Percentiles rank a stretch among this genome's conserved stretches.
These are phyloP conservation scores for Geotrichum aggregatum DNA, from an alignment of 1,139 yeast genomes.

Conservation along the genomic window DNA sequence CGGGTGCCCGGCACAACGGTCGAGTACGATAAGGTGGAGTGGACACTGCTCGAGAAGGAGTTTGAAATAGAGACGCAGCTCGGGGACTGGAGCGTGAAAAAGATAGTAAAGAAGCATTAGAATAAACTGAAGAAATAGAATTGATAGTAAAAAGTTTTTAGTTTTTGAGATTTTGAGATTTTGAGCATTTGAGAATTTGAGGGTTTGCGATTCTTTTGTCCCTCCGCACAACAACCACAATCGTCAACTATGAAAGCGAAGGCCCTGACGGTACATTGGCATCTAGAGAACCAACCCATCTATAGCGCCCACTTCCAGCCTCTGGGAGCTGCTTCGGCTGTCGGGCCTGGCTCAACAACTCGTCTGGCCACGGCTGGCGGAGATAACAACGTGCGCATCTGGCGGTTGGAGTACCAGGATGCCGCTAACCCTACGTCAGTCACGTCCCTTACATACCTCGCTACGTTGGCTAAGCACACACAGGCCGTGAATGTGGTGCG, in stretches of 20 bases:
- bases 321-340: constrained; percentile 34
- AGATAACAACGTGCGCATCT: constrained; percentile 77
- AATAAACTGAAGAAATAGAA: too few relatives aligned
- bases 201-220: too few relatives aligned
- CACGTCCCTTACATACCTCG: constrained; percentile 49
- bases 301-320: constrained; percentile 82
- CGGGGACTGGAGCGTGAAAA: constrained; percentile 21
- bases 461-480: constrained; percentile 80
- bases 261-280: constrained; percentile 75
- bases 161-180: too few relatives aligned
- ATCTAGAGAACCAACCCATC: constrained; percentile 73
- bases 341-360: constrained; percentile 27
- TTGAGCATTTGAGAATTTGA: too few relatives aligned
- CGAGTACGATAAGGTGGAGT: constrained; percentile 21
- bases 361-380: constrained; percentile 91
- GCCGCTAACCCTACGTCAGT: constrained; percentile 36
- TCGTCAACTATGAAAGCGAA: constrained; percentile 56
- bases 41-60: constrained; percentile 18
- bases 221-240: background rate
- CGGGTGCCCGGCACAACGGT: constrained; percentile 19
- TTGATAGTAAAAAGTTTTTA: too few relatives aligned
- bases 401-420: constrained; percentile 39
- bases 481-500: constrained; percentile 93
- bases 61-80: constrained; percentile 14
- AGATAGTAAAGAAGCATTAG: constrained; percentile 1